Evolutionary conservation across 2,329 filamentous ascomycete genomes (phyloP), one percentile per base, ranked within the genome.

Genomic region (Alternaria metachromatica): DNA sequence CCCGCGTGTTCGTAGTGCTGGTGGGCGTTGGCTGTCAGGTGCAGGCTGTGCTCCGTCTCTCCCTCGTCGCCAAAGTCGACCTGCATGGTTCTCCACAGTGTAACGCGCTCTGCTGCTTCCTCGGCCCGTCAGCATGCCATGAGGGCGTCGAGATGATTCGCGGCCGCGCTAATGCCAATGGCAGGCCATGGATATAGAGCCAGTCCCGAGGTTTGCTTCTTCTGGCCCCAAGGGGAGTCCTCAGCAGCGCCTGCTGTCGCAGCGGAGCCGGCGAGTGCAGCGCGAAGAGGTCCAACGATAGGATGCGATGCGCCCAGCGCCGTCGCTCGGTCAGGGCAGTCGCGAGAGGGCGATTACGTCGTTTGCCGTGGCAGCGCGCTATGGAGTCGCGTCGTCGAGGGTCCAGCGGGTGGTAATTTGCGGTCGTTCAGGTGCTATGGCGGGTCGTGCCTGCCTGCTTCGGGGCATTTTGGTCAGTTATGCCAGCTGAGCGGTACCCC

Each of bases 1-100:
- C 66, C 71, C 55, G 70, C 53, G 64, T 78, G 76, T 48, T 80
- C 73, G 72, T 78, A 78, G 68, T 78, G 77, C 64, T 49, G 20
- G 48, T 78, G 76, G 46, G 60, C 58, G 68, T 73, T 72, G 65
- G 69, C 64, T 58, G 76, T 67, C 23, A 78, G 71, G 64, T 78
- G 74, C 37, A 77, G 70, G 61, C 65, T 72, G 66, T 78, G 74
- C 55, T 76, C 74, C 69, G 76, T 69, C 68, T 77, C 75, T 71
- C 65, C 65, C 54, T 72, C 71, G 45, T 72, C 71, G 69, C 72
- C 72, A 72, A 75, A 80, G 72, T 79, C 77, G 70, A 79, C 77
- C 67, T 80, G 78, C 78, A 80, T 79, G 73, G 67, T 76, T 73
- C 58, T 68, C 65, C 64, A 51, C 61, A 66, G 66, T 58, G 64